phyloP scores from a whole-genome alignment of 352 stramenopile genomes.

The Globisporangium abappressorium region DNA sequence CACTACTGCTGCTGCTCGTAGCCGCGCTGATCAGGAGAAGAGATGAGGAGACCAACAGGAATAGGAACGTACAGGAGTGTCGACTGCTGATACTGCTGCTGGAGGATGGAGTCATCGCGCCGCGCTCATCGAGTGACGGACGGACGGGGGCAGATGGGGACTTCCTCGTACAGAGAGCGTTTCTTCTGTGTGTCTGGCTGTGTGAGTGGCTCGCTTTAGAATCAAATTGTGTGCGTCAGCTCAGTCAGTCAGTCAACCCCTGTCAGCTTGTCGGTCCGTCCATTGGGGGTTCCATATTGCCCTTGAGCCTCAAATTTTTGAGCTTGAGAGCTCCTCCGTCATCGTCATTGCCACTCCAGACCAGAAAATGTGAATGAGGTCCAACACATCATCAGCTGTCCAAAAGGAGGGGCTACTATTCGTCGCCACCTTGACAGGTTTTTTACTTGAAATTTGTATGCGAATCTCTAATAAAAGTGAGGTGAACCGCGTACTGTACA shows the following conservation, averaged over 20 bases:
- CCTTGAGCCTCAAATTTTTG: no score
- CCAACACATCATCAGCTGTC: not conserved
- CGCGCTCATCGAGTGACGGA: constrained; percentile 2
- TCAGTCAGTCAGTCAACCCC: not conserved
- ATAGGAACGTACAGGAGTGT: not conserved
- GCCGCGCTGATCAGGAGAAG: not conserved
- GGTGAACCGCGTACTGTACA: no score
- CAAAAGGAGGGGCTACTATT: not conserved
- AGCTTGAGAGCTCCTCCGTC: no score
- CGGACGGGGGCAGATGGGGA: not conserved
- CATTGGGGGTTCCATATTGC: no score
- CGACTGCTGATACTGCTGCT: not conserved
- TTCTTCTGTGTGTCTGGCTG: not conserved
- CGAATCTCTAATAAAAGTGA: not conserved
- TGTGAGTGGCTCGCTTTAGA: not conserved
- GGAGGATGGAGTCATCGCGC: constrained; percentile 7
- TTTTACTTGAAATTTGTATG: not conserved
- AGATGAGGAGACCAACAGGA: not conserved
- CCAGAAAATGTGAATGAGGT: not conserved
- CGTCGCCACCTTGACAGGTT: not conserved
- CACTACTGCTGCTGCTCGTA: not conserved
- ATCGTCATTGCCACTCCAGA: not conserved
- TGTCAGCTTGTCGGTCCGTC: no score
- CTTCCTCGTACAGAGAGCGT: not conserved
- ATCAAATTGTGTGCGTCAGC: not conserved